Evolutionary conservation across 2,329 filamentous ascomycete species (phyloP).

Genomic region (Diaporthe sp.): DNA sequence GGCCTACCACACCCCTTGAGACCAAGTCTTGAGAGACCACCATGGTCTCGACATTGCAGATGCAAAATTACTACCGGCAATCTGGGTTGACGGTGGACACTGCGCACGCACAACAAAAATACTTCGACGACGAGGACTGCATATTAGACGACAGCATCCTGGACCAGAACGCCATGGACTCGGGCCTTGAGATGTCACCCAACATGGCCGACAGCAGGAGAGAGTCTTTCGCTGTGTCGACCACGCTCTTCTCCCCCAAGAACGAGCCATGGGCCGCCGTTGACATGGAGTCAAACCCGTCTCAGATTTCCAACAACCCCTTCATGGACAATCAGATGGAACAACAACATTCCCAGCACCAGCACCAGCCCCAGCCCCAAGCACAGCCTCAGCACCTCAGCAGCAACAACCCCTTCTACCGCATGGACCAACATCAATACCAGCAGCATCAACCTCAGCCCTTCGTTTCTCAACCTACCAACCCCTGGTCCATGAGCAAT

Average conservation of each 20-base stretch:
- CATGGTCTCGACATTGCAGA: slow-evolving; percentile 66
- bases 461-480: slow-evolving; percentile 54
- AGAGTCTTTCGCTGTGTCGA: slow-evolving; percentile 72
- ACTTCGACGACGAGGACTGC: slow-evolving; percentile 71
- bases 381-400: slow-evolving; percentile 43
- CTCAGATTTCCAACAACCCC: slow-evolving; percentile 72
- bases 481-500: slow-evolving; percentile 73
- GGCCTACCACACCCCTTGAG: not conserved
- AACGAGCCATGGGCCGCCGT: slow-evolving; percentile 74
- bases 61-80: slow-evolving; percentile 65
- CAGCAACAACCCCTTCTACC: slow-evolving; percentile 76
- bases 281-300: slow-evolving; percentile 66
- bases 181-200: slow-evolving; percentile 73
- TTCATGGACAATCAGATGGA: slow-evolving; percentile 60
- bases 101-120: slow-evolving; percentile 63
- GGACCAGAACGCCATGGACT: slow-evolving; percentile 71
- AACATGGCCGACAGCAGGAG: slow-evolving; percentile 72
- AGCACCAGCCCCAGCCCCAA: slow-evolving; percentile 24
- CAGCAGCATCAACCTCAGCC: slow-evolving; percentile 51
- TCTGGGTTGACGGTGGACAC: slow-evolving; percentile 67
- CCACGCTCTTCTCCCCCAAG: slow-evolving; percentile 74
- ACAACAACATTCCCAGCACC: slow-evolving; percentile 47
- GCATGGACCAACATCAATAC: slow-evolving; percentile 66
- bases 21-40: slow-evolving; percentile 41
- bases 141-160: slow-evolving; percentile 73